These are phyloP conservation scores for Oryza meyeriana DNA, from an alignment of 176 grass and related monocot species.

Conservation along the genomic window DNA sequence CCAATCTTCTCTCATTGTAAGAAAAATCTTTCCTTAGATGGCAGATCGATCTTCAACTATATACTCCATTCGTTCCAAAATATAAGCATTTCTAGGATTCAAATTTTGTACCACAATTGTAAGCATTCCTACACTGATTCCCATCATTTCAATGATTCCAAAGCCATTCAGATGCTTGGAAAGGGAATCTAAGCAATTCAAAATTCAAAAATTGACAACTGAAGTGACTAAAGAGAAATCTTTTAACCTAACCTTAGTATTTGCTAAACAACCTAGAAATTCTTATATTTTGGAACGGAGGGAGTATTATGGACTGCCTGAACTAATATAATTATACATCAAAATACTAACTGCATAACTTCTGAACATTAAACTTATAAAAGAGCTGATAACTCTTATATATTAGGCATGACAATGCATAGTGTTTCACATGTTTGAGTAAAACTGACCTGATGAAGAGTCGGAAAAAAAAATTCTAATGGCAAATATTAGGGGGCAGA, in stretches of 20 bases:
- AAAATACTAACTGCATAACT: neutral
- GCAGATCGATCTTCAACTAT: neutral
- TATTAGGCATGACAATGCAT: neutral
- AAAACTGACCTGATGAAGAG: neutral
- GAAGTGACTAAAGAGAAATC: no score
- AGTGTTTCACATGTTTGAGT: neutral
- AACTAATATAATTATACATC: neutral
- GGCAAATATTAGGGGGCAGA: neutral
- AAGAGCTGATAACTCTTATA: neutral
- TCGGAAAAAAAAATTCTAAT: neutral
- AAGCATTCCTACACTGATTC: no score
- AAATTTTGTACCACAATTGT: no score
- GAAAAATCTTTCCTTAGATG: slow-evolving; percentile 5
- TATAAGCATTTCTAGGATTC: no score
- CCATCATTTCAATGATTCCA: no score
- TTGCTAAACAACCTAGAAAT: no score
- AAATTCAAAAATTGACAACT: no score
- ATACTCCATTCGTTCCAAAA: no score
- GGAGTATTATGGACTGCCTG: neutral
- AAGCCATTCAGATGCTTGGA: no score
- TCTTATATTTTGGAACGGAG: no score
- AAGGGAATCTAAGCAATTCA: no score
- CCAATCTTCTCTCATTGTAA: slow-evolving; percentile 50
- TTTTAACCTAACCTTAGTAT: no score
- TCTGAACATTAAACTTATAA: neutral